Evolutionary conservation across 1,284 basidiomycete genomes (phyloP), one percentile per base, ranked within the genome.

Genomic region (Sphagnurus paluster): DNA sequence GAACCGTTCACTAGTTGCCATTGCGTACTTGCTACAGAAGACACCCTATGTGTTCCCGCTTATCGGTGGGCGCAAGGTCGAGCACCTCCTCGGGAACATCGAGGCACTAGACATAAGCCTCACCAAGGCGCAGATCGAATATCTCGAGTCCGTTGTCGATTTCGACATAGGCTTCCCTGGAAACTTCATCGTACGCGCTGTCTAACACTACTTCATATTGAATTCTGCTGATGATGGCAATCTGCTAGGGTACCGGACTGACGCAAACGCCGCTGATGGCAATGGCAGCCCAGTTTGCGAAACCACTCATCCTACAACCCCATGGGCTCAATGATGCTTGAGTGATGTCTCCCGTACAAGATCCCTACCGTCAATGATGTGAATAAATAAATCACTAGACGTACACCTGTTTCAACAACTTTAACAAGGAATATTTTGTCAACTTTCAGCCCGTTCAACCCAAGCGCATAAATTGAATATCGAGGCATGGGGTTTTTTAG

Each of bases 1-100:
- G 26, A 7, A 13, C 13, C 13, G 23, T 2, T 3, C 6, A 26
- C 7, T 41, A 55, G 55, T 59, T 3, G 57, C 57, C 0, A 52
- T 58, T 14, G 58, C 56, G 1, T 59, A 59, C 45, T 55, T 72
- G 14, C 60, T 74, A 62, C 66, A 70, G 46, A 73, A 75, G 55
- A 57, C 64, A 0, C 64, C 74, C 0, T 68, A 69, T 49, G 69
- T 75, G 3, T 74, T 72, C 54, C 73, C 74, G 0, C 61, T 72
- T 43, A 52, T 75, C n/a, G 73, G 76, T 1, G 70, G 72, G 0
- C 67, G 75, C 39, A 75, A 75, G 53, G 59, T 73, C 39, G 68
- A 75, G 38, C 72, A 76, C 28, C 58, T 78, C 2, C 14, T 61
- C 10, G 66, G 56, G n/a, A 77, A 77, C 57, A 56, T 77, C 41